phyloP scores from a whole-genome alignment of 441 rosid genomes.

The Adansonia madagascariensis region DNA sequence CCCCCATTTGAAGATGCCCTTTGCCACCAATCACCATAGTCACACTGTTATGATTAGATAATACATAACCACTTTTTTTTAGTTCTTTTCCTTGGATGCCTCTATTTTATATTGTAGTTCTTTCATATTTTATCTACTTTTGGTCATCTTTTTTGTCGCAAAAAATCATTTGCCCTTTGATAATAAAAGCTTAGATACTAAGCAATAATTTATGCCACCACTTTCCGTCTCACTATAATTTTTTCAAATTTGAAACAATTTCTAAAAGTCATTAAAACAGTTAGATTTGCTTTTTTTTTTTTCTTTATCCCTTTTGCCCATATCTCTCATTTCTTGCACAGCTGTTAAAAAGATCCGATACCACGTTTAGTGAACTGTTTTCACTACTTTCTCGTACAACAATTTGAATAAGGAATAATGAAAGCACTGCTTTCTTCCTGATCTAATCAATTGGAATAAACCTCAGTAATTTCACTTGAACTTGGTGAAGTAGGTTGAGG shows the following conservation, averaged over 20 bases:
- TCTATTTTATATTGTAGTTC: background rate
- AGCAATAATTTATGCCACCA: constrained; percentile 25
- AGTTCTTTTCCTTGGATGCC: constrained; percentile 38
- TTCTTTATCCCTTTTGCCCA: background rate
- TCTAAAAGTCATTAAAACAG: constrained; percentile 19
- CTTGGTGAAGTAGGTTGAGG: constrained; percentile 34
- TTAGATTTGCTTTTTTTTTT: background rate
- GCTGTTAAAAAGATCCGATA: constrained; percentile 2
- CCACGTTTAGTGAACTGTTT: constrained; percentile 2
- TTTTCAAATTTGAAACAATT: constrained; percentile 20
- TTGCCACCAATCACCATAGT: constrained; percentile 27
- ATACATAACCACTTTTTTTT: constrained; percentile 5
- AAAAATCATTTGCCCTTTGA: constrained; percentile 39
- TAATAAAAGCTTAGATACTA: constrained; percentile 31
- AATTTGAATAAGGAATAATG: background rate
- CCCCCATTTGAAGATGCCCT: constrained; percentile 40
- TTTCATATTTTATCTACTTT: constrained; percentile 23
- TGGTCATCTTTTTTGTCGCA: constrained; percentile 19
- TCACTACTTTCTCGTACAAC: constrained; percentile 23
- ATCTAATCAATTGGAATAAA: constrained; percentile 30
- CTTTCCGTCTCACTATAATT: constrained; percentile 30
- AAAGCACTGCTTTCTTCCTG: constrained; percentile 4
- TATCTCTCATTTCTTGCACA: constrained; percentile 18
- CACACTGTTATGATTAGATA: constrained; percentile 29
- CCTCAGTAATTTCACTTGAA: constrained; percentile 30